Evolutionary conservation across 129 eudicot genomes (phyloP), one percentile per base, ranked within the genome.

Genomic region (Glebionis coronaria): DNA sequence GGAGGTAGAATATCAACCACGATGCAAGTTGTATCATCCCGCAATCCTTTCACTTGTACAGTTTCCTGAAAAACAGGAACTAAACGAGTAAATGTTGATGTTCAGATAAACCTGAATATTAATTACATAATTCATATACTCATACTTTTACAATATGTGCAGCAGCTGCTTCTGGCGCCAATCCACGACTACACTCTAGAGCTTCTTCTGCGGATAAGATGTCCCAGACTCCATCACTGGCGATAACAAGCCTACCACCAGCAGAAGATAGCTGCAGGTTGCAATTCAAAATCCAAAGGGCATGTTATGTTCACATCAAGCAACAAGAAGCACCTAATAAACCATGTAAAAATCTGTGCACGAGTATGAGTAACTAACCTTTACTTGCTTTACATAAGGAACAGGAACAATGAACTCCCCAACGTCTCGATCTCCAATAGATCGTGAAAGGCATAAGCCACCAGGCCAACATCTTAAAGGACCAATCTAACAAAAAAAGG

Each of bases 401-500:
- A 93, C 92, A 25, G 98, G 90, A 74, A 93, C 96, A 11, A 93
- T 93, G 73, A 74, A 93, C 61, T 93, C 98, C 65, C 98, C 96
- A 70, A 93, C 98, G 82, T 93, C 96, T 68, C 82, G 81, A 76
- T 93, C 98, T 71, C 98, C 98, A 23, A 93, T 84, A 20, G 98
- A 93, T 71, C 96, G 85, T 23, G 98, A 93, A 61, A 93, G 91
- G 82, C 98, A 93, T 74, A 93, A 81, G 12, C 98, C 98, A 69
- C 98, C 98, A 42, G 96, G 96, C 98, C 98, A 93, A 82, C 98
- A 93, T 93, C 98, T 84, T 74, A 93, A 70, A 53, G 96, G 98
- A 67, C 98, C 98, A 82, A 93, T 81, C 97, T 93, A 69, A 50
- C 68, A 61, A 23, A 40, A 45, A 72, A 61, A 35, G 44, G 7